A percentile compares a stretch with the other conserved stretches of the same genome.
Conservation (phyloP, 2,329 filamentous ascomycete species). For the Periconia sp. region DNA sequence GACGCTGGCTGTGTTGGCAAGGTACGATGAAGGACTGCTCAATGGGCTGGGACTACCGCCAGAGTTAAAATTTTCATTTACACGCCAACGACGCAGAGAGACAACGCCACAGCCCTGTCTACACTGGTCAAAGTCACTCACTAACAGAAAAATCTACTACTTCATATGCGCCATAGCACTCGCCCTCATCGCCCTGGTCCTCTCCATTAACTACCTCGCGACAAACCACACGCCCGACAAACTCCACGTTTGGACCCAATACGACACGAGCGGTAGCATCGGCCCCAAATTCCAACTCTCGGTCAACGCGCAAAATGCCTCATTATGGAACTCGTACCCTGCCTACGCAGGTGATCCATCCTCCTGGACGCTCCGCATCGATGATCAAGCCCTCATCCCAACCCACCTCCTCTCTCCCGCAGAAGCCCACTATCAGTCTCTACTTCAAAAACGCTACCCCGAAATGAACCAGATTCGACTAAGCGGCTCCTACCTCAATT, state of each 20-base stretch:
- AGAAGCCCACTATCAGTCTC: conserved; percentile 15
- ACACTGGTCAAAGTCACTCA: not conserved
- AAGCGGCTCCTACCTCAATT: conserved; percentile 11
- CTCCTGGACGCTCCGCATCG: conserved; percentile 19
- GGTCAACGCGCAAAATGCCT: conserved; percentile 7
- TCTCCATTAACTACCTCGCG: not conserved
- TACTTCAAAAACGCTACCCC: conserved; percentile 15
- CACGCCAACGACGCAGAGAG: not conserved
- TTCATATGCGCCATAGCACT: not conserved
- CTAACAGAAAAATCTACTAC: not conserved
- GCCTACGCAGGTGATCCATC: not conserved
- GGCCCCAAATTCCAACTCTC: conserved; percentile 15
- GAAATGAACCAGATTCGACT: conserved; percentile 9
- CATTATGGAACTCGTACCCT: not conserved
- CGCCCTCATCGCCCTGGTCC: not conserved
- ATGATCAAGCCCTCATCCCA: conserved; percentile 22
- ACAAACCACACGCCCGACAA: not conserved
- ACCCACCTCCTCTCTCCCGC: conserved; percentile 7
- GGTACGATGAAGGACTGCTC: conserved; percentile 3
- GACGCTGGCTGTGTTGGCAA: conserved; percentile 4
- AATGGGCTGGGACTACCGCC: conserved; percentile 2
- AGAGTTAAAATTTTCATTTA: not conserved
- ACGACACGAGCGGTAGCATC: conserved; percentile 10
- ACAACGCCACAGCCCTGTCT: too few relatives aligned
- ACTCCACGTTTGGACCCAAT: conserved; percentile 7